Evolutionary conservation across 345 rosid genomes (phyloP).

Genomic region (Arabis hirsuta): DNA sequence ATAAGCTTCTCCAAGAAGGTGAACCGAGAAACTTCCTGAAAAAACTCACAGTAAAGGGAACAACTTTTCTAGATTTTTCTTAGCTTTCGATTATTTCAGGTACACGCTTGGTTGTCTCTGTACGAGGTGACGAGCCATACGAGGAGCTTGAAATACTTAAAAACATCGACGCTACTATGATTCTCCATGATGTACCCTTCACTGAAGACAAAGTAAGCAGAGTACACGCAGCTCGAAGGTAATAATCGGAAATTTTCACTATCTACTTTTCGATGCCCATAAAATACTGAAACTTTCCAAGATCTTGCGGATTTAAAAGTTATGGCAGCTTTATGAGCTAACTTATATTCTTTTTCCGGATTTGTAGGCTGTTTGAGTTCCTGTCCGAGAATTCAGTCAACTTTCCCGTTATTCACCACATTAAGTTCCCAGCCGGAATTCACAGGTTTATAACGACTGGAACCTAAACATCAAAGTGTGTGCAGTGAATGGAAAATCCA

Average conservation of each 20-base stretch:
- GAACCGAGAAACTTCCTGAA: conserved; percentile 11
- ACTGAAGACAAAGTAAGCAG: conserved; percentile 77
- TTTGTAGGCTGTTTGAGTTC: conserved; percentile 83
- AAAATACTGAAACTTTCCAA: too few species aligned
- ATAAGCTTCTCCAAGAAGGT: conserved; percentile 99
- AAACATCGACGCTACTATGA: conserved; percentile 70
- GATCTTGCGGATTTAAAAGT: conserved; percentile 1
- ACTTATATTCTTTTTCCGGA: neutral
- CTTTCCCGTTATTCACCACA: conserved; percentile 94
- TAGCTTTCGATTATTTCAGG: conserved; percentile 50
- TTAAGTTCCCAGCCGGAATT: conserved; percentile 67
- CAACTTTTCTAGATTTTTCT: neutral
- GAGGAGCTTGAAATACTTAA: conserved; percentile 82
- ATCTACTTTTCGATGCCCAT: too few species aligned
- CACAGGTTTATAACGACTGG: conserved; percentile 60
- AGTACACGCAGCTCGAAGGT: conserved; percentile 99
- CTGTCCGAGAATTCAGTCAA: conserved; percentile 64
- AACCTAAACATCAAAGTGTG: conserved; percentile 3
- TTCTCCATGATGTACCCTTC: conserved; percentile 79
- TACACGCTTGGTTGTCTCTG: conserved; percentile 84
- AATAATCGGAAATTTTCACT: conserved; percentile 15
- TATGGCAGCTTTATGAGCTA: conserved; percentile 9
- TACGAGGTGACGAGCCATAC: conserved; percentile 80
- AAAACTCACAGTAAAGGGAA: neutral
- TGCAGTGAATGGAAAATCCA: neutral